Percentiles rank a stretch among this genome's conserved stretches.
phyloP scores from a whole-genome alignment of 2,329 filamentous ascomycete genomes.

The Coniochaeta sp. region DNA sequence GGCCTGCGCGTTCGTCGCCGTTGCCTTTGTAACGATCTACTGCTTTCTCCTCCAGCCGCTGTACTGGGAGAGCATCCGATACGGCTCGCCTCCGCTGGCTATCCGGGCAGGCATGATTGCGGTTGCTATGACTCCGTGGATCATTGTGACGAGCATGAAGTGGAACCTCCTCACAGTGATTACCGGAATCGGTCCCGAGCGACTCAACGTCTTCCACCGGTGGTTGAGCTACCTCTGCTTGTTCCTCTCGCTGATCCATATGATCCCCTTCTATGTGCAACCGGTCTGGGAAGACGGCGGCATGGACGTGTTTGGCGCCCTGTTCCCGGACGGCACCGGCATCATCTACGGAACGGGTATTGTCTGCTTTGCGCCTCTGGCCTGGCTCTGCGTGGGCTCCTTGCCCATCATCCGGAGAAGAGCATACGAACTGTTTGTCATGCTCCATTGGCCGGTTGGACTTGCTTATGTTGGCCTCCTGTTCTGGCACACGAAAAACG shows the following conservation, averaged over 20 bases:
- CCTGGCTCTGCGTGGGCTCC: slow-evolving; percentile 79
- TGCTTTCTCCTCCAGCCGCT: slow-evolving; percentile 82
- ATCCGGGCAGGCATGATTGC: slow-evolving; percentile 87
- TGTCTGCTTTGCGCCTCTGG: slow-evolving; percentile 72
- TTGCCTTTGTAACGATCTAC: slow-evolving; percentile 71
- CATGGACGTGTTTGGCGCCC: slow-evolving; percentile 58
- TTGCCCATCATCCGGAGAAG: slow-evolving; percentile 68
- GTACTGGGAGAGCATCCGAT: slow-evolving; percentile 81
- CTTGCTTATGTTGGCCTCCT: slow-evolving; percentile 75
- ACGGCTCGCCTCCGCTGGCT: slow-evolving; percentile 81
- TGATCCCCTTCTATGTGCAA: slow-evolving; percentile 82
- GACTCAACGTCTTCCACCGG: slow-evolving; percentile 86
- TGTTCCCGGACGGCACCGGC: slow-evolving; percentile 58
- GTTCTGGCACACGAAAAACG: slow-evolving; percentile 96
- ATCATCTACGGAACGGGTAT: slow-evolving; percentile 81
- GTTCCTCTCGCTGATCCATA: slow-evolving; percentile 76
- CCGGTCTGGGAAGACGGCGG: slow-evolving; percentile 79
- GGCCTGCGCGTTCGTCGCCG: slow-evolving; percentile 57
- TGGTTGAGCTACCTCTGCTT: slow-evolving; percentile 87
- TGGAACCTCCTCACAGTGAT: slow-evolving; percentile 77
- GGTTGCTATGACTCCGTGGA: slow-evolving; percentile 88
- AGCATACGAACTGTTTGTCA: slow-evolving; percentile 80
- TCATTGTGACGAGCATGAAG: slow-evolving; percentile 83
- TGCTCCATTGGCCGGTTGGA: slow-evolving; percentile 75
- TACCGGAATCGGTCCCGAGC: slow-evolving; percentile 86